Conservation (phyloP, 2,329 filamentous ascomycete genomes). For the Pseudogymnoascus destructans region DNA sequence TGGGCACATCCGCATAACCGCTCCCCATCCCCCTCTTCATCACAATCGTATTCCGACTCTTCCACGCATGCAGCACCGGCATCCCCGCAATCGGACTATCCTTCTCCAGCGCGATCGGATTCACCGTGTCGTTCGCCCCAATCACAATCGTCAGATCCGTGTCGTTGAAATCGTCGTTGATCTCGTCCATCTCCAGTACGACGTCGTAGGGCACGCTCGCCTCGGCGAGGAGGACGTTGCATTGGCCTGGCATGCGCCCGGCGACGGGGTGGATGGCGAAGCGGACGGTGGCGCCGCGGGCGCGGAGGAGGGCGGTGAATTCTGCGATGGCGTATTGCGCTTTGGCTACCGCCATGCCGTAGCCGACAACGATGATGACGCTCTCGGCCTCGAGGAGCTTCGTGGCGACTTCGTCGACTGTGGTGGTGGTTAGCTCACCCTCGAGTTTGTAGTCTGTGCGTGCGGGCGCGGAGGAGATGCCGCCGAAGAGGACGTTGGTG, state of each 20-base stretch:
- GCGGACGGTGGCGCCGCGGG: constrained; percentile 65
- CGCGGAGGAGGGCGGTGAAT: constrained; percentile 61
- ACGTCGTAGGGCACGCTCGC: constrained; percentile 80
- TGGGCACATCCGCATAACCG: constrained; percentile 82
- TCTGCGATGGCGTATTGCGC: constrained; percentile 83
- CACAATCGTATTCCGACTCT: constrained; percentile 82
- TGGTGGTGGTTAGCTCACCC: constrained; percentile 65
- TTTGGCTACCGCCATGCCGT: constrained; percentile 90
- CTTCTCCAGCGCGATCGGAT: constrained; percentile 75
- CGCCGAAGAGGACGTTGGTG: constrained; percentile 82
- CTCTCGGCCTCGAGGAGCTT: constrained; percentile 62
- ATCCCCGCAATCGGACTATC: constrained; percentile 80
- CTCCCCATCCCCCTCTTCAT: constrained; percentile 89
- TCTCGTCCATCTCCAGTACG: constrained; percentile 90
- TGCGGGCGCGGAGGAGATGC: constrained; percentile 52
- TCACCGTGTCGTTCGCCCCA: constrained; percentile 85
- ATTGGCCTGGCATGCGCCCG: constrained; percentile 85
- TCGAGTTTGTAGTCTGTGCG: constrained; percentile 61
- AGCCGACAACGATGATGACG: constrained; percentile 77
- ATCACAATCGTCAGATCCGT: constrained; percentile 83
- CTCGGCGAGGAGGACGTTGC: constrained; percentile 80
- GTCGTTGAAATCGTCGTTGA: constrained; percentile 80
- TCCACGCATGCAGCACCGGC: constrained; percentile 87
- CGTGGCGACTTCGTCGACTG: constrained; percentile 69
- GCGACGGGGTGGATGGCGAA: constrained; percentile 88